Evolutionary conservation across 2,329 filamentous ascomycete species (phyloP), one percentile per base, ranked within the genome.

Genomic region (Pseudocercospora pini-densiflorae): DNA sequence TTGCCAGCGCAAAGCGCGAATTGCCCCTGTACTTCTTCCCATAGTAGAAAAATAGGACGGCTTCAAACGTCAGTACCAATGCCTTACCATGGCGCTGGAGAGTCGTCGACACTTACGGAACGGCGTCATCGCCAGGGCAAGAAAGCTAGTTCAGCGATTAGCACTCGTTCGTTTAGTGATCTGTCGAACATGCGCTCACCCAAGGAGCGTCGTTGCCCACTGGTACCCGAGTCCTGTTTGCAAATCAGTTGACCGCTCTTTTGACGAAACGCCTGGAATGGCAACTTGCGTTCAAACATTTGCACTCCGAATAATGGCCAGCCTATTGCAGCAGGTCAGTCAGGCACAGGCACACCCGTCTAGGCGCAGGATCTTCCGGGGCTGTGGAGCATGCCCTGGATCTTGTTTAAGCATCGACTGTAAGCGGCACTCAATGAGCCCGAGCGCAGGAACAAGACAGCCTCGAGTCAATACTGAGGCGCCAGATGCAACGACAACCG

Each of bases 41-140:
- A 72, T 79, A 82, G 73, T 76, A 81, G 78, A 82, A 84, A 76
- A 85, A 84, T 59, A 84, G 71, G 68, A 81, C 81, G 79, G 79
- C 73, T 77, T 58, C 54, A 40, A 54, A 67, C 64, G 36, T 62
- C 51, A 68, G 68, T 73, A 69, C 72, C 68, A 67, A 54, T 29
- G 33, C 45, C 54, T 16, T 64, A 24, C 70, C 71, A 72, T 63
- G 68, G 71, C 65, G 70, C 73, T 65, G 72, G 72, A 61, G 60
- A 47, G 33, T 63, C 55, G 45, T 59, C 27, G 53, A 59, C 23
- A 76, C 76, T 72, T 68, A 78, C 76, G 76, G 62, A 78, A 78
- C 75, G 82, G 82, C 65, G 80, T 79, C 81, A 85, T 83, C 19
- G 79, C 81, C 40, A 85, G 77, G 19, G 82, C 81, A 66, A 85